phyloP scores from a whole-genome alignment of 2,329 filamentous ascomycete species.

The Penicillium hordei region DNA sequence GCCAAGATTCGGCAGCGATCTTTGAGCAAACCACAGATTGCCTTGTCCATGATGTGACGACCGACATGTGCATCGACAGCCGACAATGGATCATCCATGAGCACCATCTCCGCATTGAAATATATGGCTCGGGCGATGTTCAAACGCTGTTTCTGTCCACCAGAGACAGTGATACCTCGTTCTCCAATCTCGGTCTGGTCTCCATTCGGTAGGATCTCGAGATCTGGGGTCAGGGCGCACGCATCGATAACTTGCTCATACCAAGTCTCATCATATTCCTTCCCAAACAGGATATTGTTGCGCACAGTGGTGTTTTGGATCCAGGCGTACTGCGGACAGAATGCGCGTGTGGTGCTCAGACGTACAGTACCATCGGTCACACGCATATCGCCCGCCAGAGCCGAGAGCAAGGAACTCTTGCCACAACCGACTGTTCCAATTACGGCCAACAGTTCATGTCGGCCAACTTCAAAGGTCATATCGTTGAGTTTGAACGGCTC shows the following conservation, averaged over 20 bases:
- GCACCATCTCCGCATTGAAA: slow-evolving; percentile 61
- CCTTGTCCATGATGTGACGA: slow-evolving; percentile 81
- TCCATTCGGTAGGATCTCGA: slow-evolving; percentile 89
- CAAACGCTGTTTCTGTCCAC: slow-evolving; percentile 90
- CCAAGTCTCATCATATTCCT: slow-evolving; percentile 71
- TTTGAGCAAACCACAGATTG: slow-evolving; percentile 83
- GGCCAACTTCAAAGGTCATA: slow-evolving; percentile 37
- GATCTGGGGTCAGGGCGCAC: slow-evolving; percentile 79
- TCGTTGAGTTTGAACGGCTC: slow-evolving; percentile 45
- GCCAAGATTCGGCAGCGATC: slow-evolving; percentile 89
- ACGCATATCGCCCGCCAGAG: slow-evolving; percentile 88
- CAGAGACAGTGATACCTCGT: slow-evolving; percentile 90
- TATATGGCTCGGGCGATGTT: slow-evolving; percentile 84
- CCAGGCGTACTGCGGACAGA: slow-evolving; percentile 97
- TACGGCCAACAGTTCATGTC: slow-evolving; percentile 57
- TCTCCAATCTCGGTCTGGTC: slow-evolving; percentile 94
- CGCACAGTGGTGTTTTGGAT: slow-evolving; percentile 88
- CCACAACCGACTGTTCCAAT: slow-evolving; percentile 70
- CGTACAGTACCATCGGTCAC: slow-evolving; percentile 70
- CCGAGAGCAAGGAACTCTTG: slow-evolving; percentile 85
- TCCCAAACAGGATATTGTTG: slow-evolving; percentile 90
- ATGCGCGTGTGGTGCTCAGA: slow-evolving; percentile 77
- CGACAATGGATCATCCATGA: slow-evolving; percentile 65
- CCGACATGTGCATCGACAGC: slow-evolving; percentile 59
- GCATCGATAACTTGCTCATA: slow-evolving; percentile 81